These are phyloP conservation scores for Boechera retrofracta DNA, from an alignment of 345 rosid genomes.

Conservation along the genomic window DNA sequence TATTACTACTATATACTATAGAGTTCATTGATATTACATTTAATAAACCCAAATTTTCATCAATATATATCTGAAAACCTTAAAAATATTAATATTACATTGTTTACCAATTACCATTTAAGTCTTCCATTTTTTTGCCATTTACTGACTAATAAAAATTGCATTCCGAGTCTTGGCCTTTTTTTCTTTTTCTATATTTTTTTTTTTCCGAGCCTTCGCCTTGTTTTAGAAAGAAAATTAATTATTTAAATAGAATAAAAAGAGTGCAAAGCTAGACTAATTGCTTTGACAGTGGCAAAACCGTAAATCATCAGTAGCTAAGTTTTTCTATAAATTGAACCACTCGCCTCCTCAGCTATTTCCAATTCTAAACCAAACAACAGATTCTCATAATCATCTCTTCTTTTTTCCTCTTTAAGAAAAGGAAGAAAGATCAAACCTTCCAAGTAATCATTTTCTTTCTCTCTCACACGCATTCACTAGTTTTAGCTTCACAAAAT, in stretches of 20 bases:
- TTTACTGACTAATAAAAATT: neutral
- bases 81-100: neutral
- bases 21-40: neutral
- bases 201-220: neutral
- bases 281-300: constrained; percentile 46
- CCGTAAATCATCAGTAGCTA: constrained; percentile 13
- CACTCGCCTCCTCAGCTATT: constrained; percentile 35
- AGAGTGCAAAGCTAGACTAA: constrained; percentile 23
- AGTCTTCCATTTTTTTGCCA: too few relatives aligned
- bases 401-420: constrained; percentile 16
- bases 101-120: too few relatives aligned
- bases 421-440: constrained; percentile 27
- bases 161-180: neutral
- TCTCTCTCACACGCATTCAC: constrained; percentile 29
- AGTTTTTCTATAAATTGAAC: constrained; percentile 63
- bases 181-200: too few relatives aligned
- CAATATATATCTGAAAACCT: neutral
- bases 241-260: neutral
- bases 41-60: neutral
- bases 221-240: neutral
- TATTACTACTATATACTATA: neutral
- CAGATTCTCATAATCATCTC: constrained; percentile 45
- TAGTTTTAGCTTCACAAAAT: constrained; percentile 2
- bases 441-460: constrained; percentile 49
- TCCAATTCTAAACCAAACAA: constrained; percentile 50